These are phyloP conservation scores for Meredithiella fracta DNA, from an alignment of 2,329 filamentous ascomycete species.

Conservation along the genomic window DNA sequence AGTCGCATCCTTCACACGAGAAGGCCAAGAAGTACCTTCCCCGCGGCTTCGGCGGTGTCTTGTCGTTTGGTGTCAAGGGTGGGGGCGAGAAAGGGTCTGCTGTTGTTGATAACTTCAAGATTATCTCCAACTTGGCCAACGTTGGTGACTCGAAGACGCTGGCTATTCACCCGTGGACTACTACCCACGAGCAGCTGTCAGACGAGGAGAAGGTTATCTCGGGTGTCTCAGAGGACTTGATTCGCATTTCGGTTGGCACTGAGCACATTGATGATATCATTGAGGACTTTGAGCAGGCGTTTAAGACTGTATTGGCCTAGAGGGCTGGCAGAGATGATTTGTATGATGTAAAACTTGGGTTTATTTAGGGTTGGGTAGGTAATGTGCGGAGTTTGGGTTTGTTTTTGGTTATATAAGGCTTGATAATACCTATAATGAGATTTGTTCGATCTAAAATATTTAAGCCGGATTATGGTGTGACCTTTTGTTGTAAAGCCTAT, in stretches of 20 bases:
- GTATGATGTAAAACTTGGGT: neutral
- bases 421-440: neutral
- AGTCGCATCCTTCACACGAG: conserved; percentile 64
- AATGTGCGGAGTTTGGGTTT: neutral
- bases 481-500: too few species aligned
- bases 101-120: conserved; percentile 84
- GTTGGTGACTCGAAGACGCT: conserved; percentile 91
- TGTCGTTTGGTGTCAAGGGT: conserved; percentile 88
- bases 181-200: conserved; percentile 81
- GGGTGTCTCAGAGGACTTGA: conserved; percentile 65
- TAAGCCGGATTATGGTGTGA: too few species aligned
- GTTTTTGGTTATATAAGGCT: too few species aligned
- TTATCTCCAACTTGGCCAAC: conserved; percentile 91
- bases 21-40: conserved; percentile 75
- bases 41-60: conserved; percentile 72
- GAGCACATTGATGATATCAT: conserved; percentile 98
- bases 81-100: conserved; percentile 67
- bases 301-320: conserved; percentile 36
- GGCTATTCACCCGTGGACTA: conserved; percentile 88
- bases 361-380: neutral
- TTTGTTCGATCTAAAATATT: too few species aligned
- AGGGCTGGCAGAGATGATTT: neutral
- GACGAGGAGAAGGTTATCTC: conserved; percentile 66
- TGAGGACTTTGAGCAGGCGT: conserved; percentile 84
- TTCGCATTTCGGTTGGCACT: conserved; percentile 86